Evolutionary conservation across 495 filamentous ascomycete genomes (phyloP).

Genomic region (Aspergillus leporis): DNA sequence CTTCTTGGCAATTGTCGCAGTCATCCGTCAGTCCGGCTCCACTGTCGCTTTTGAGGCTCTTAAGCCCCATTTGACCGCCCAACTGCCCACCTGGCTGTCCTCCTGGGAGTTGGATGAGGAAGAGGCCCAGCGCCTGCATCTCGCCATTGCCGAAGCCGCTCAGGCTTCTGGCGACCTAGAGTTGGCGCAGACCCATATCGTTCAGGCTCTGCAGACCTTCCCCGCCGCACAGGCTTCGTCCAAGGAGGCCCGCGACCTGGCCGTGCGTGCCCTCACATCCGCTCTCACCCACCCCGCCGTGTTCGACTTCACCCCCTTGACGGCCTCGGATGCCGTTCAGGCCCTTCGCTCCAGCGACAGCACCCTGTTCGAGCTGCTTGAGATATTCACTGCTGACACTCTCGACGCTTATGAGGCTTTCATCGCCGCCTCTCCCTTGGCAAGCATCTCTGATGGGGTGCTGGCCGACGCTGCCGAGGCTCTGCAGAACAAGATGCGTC

Average conservation of each 20-base stretch:
- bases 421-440: slow-evolving; percentile 48
- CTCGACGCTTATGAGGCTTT: slow-evolving; percentile 96
- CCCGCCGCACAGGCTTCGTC: slow-evolving; percentile 67
- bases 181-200: slow-evolving; percentile 76
- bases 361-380: slow-evolving; percentile 83
- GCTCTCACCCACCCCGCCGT: slow-evolving; percentile 74
- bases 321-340: slow-evolving; percentile 81
- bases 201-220: slow-evolving; percentile 82
- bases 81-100: slow-evolving; percentile 75
- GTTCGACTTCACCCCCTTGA: slow-evolving; percentile 94
- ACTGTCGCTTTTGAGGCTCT: slow-evolving; percentile 76
- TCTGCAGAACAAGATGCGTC: slow-evolving; percentile 89
- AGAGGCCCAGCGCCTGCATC: slow-evolving; percentile 76
- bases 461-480: slow-evolving; percentile 68
- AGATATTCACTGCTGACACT: slow-evolving; percentile 90
- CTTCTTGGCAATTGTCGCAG: slow-evolving; percentile 76
- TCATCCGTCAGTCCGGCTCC: slow-evolving; percentile 69
- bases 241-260: slow-evolving; percentile 74
- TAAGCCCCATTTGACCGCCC: slow-evolving; percentile 71
- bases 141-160: slow-evolving; percentile 76
- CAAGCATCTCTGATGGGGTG: slow-evolving; percentile 45
- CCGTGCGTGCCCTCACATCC: slow-evolving; percentile 78
- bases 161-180: slow-evolving; percentile 73
- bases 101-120: slow-evolving; percentile 82
- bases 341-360: slow-evolving; percentile 80